phyloP scores from a whole-genome alignment of 2,329 filamentous ascomycete species.

The Curvularia sp. region DNA sequence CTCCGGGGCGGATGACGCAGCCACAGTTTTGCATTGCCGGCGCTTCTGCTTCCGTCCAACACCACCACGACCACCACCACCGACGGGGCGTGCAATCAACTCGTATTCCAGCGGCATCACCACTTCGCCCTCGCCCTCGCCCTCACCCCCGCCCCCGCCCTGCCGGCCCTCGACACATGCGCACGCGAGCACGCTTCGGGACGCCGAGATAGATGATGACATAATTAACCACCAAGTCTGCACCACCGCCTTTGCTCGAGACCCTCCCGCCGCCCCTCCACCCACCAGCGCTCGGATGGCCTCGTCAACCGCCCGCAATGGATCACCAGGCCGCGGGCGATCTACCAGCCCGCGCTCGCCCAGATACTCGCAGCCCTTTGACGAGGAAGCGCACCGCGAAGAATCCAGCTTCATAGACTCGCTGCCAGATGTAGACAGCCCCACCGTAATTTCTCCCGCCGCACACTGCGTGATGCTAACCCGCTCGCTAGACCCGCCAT shows the following conservation, averaged over 20 bases:
- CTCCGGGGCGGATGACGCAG: conserved; percentile 34
- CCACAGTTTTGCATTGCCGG: neutral
- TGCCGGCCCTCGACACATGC: neutral
- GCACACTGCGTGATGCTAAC: conserved; percentile 26
- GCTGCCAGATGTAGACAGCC: conserved; percentile 40
- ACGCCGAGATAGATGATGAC: conserved; percentile 16
- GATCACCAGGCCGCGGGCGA: conserved; percentile 41
- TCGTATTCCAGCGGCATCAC: conserved; percentile 4
- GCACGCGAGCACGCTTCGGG: conserved; percentile 8
- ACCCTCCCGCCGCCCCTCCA: conserved; percentile 10
- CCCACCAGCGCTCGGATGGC: conserved; percentile 36
- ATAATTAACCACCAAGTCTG: conserved; percentile 7
- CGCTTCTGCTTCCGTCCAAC: too few relatives aligned
- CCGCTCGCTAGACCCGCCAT: conserved; percentile 72
- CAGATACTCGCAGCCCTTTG: conserved; percentile 31
- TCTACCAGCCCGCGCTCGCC: conserved; percentile 25
- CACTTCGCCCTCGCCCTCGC: neutral
- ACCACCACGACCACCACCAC: conserved; percentile 19
- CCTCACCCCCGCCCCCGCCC: conserved; percentile 9
- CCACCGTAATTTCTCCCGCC: conserved; percentile 3
- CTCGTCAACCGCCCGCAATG: conserved; percentile 38
- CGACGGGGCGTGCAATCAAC: conserved; percentile 9
- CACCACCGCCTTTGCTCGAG: conserved; percentile 1
- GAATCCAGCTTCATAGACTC: conserved; percentile 44
- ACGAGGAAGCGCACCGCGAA: conserved; percentile 42